Conservation (phyloP, 805 yeast genomes). For the Priceomyces haplophilus region DNA sequence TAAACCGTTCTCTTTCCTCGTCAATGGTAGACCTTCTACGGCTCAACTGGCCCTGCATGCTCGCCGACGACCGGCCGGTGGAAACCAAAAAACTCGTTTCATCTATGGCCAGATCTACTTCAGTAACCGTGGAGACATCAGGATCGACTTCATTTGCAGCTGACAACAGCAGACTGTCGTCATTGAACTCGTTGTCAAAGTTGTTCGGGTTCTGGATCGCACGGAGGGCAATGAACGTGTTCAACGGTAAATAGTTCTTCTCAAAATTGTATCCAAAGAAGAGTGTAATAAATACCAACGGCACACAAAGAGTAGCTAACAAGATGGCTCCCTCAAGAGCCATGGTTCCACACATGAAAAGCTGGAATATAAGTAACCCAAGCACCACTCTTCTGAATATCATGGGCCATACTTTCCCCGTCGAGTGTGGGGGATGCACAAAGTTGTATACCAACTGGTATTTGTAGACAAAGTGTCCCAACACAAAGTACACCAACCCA, state of each 20-base stretch:
- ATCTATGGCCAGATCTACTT: constrained; percentile 10
- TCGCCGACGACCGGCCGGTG: constrained; percentile 14
- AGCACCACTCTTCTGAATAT: constrained; percentile 54
- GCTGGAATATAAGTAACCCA: constrained; percentile 53
- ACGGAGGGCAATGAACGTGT: constrained; percentile 55
- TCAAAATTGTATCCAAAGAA: constrained; percentile 50
- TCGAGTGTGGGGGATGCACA: constrained; percentile 64
- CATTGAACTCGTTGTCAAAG: constrained; percentile 42
- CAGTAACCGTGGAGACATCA: constrained; percentile 5
- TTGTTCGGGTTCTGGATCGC: constrained; percentile 48
- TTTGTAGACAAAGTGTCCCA: constrained; percentile 60
- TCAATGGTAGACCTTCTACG: constrained; percentile 52
- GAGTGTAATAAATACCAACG: constrained; percentile 46
- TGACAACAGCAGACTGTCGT: constrained; percentile 20
- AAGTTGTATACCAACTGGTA: constrained; percentile 59
- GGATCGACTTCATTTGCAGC: constrained; percentile 9
- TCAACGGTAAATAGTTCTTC: constrained; percentile 51
- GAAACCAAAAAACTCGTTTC: constrained; percentile 23
- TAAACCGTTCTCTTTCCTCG: constrained; percentile 52
- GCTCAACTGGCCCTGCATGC: constrained; percentile 12
- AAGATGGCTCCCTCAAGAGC: constrained; percentile 58
- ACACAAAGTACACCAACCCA: constrained; percentile 53
- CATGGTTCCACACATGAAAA: constrained; percentile 63
- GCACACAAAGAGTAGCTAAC: constrained; percentile 46
- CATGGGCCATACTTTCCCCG: constrained; percentile 68